Base-by-base conservation (phyloP, 352 stramenopile species). In the Phytophthora quininea region DNA sequence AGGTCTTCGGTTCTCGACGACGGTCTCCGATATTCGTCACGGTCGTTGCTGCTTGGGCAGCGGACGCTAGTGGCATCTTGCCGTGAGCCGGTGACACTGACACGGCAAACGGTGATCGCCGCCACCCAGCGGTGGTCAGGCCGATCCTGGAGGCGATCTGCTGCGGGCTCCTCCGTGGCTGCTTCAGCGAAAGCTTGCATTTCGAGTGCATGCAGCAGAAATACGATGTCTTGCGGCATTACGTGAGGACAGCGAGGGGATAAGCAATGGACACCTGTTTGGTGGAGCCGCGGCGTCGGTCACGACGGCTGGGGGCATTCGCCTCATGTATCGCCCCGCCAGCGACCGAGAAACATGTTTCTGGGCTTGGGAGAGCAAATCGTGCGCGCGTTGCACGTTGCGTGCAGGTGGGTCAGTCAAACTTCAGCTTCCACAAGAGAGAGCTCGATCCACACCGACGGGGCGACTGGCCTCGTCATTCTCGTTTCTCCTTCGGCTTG, bases 211-310 rank as follows among this genome's bases (percentile, higher is more conserved):
- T 45, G 64, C 58, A 60, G 53, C 64, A 72, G 48, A 72, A 72
- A 69, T 43, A 72, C 58, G 64, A 62, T 48, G 19, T n/a, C 45
- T 67, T 71, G 57, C 57, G 57, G 64, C 52, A 71, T 62, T 31
- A 63, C 64, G 64, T 67, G 50, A 42, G 63, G 64, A 68, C 64
- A 52, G 47, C 45, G 40, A 64, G 64, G 35, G 52, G 64, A 68
- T 64, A 68, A 49, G 64, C 46, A 56, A 58, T 31, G 42, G 51
- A 50, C 64, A 67, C 54, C 64, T 72, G 64, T 46, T 60, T 40
- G 55, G 12, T 8, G 10, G 60, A 62, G 50, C 51, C 59, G 59
- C 51, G 59, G 40, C 50, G 47, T 54, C 53, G 49, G 62, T 69
- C 47, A 65, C 62, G 38, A 46, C 53, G 24, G 32, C 46, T 57